Conservation (phyloP, 2,329 filamentous ascomycete genomes). For the Talaromyces atroroseus region DNA sequence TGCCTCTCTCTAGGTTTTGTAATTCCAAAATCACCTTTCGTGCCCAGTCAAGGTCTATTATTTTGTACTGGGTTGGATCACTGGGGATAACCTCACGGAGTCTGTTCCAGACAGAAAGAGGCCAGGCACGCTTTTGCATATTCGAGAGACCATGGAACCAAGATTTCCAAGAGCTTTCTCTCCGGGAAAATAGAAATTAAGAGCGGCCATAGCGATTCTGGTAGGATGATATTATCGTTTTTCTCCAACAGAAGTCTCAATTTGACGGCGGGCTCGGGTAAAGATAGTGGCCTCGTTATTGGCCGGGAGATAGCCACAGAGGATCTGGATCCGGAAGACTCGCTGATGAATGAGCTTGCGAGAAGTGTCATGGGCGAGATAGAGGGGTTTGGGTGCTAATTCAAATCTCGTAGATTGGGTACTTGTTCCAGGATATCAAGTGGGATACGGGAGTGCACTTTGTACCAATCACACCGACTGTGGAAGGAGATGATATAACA, state of each 20-base stretch:
- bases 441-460: neutral
- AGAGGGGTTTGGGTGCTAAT: neutral
- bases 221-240: slow-evolving; percentile 3
- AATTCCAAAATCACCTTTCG: slow-evolving; percentile 4
- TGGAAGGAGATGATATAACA: neutral
- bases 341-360: neutral
- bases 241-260: neutral
- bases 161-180: slow-evolving; percentile 1
- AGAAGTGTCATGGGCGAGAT: neutral
- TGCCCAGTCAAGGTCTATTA: slow-evolving; percentile 3
- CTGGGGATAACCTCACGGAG: neutral
- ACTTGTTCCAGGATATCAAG: neutral
- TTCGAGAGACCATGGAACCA: slow-evolving; percentile 1
- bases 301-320: neutral
- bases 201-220: neutral
- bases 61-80: neutral
- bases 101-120: neutral
- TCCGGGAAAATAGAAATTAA: neutral
- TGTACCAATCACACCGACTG: neutral
- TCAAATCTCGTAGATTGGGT: slow-evolving; percentile 1
- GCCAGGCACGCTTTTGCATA: neutral
- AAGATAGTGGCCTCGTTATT: neutral
- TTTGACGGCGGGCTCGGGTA: neutral
- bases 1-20: neutral
- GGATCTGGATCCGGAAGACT: neutral